Conservation (phyloP, 306 rosid species). For the Prunus persica region Prunus_persica_NCBIv2 NC_034009.1:12028001-12028500, state of each 20-base stretch:
- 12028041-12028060: neutral
- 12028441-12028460: no score
- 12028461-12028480: no score
- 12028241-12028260: neutral
- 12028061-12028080: constrained; percentile 4
- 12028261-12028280: neutral
- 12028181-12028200: neutral
- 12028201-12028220: neutral
- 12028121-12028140: neutral
- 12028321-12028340: no score
- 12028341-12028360: no score
- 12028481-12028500: no score
- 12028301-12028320: no score
- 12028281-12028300: neutral
- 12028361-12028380: no score
- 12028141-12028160: constrained; percentile 5
- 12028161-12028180: neutral
- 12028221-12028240: neutral
- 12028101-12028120: neutral
- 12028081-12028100: neutral
- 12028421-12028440: no score
- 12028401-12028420: no score
- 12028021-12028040: neutral
- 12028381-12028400: no score
- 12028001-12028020: neutral